phyloP scores from a whole-genome alignment of 2,329 filamentous ascomycete genomes.

The Cucurbitaria berberidis region DNA sequence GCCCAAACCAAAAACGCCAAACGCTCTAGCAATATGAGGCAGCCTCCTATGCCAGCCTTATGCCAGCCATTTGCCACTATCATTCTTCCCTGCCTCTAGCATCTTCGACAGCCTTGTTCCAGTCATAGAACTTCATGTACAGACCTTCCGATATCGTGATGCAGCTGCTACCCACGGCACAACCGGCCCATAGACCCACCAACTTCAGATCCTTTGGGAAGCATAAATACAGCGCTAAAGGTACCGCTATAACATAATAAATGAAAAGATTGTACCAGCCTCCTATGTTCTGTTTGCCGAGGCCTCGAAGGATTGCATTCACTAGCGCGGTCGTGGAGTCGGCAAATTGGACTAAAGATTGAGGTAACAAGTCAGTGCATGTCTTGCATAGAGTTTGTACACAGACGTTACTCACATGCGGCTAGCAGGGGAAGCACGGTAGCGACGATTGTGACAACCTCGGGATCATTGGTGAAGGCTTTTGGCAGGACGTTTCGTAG shows the following conservation, averaged over 20 bases:
- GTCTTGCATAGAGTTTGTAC: too few species aligned
- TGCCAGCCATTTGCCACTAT: background rate
- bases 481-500: slow-evolving; percentile 41
- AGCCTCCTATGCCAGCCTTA: background rate
- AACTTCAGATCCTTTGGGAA: slow-evolving; percentile 46
- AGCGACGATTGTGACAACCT: slow-evolving; percentile 43
- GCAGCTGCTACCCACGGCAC: slow-evolving; percentile 40
- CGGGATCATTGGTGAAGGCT: slow-evolving; percentile 44
- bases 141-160: slow-evolving; percentile 44
- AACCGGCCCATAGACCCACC: slow-evolving; percentile 47
- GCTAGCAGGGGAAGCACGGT: slow-evolving; percentile 46
- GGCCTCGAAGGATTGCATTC: slow-evolving; percentile 46
- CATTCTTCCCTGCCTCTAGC: slow-evolving; percentile 38
- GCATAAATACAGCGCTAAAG: slow-evolving; percentile 45
- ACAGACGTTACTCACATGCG: too few species aligned
- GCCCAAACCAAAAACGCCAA: background rate
- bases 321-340: slow-evolving; percentile 47
- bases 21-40: background rate
- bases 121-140: slow-evolving; percentile 40
- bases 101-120: slow-evolving; percentile 41
- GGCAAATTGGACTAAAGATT: slow-evolving; percentile 49
- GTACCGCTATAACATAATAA: slow-evolving; percentile 49
- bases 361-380: too few species aligned
- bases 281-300: slow-evolving; percentile 49
- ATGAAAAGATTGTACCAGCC: slow-evolving; percentile 48